Evolutionary conservation across 768 basidiomycete species (phyloP), one percentile per base, ranked within the genome.

Genomic region (Tylopilus felleus): DNA sequence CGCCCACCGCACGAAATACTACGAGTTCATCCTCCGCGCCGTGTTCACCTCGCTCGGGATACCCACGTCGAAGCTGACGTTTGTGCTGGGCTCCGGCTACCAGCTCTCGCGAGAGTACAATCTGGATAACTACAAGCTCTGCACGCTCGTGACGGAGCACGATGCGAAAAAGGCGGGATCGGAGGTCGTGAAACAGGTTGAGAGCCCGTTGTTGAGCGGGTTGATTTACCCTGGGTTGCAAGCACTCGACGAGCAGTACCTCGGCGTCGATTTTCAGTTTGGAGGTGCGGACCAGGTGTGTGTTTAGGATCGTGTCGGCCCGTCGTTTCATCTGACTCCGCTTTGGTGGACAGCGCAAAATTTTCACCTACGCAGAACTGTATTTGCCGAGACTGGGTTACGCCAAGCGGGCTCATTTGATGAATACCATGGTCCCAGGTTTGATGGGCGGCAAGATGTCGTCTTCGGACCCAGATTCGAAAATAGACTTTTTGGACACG

Each of bases 131-230:
- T 98, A 93, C 83, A 81, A 81, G 62, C 81, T 98, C 46, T 90
- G 88, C 63, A 84, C 95, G n/a, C 86, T 84, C 55, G 93, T 96
- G 19, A 84, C 92, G 2, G 93, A 98, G 62, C 94, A 96, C 71
- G 97, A 98, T 61, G 93, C 96, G 23, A 96, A 96, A 70, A 97
- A 97, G 71, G 97, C 97, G 0, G 97, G 97, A 6, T 95, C 97
- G 2, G 97, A 98, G 69, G 97, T 98, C 52, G 97, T 99, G 61
- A 98, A 98, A 71, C 96, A 98, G 71, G 90, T 95, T 6, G 90
- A 93, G 57, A 93, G 88, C 64, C 90, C 94, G 1, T 75, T 95
- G 47, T 76, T 99, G 50, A 93, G 92, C 58, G 94, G 94, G 1
- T 71, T 98, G 57, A 80, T 99, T 52, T 98, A 99, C 79, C 97